phyloP scores from a whole-genome alignment of 148 eudicot genomes.

The Nepenthes mirabilis region DNA sequence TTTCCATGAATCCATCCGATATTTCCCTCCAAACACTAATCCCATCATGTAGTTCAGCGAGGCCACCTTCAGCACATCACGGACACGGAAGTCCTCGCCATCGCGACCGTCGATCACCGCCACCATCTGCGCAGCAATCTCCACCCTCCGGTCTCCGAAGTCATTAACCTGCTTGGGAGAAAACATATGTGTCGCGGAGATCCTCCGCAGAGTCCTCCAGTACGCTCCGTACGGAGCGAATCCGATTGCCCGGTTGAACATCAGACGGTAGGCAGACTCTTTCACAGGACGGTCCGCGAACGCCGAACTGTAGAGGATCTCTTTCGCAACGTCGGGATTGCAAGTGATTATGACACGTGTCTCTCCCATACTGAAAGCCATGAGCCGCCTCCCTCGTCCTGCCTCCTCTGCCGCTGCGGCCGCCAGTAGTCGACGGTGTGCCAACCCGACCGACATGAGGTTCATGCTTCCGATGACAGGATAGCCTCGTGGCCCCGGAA shows the following conservation, averaged over 20 bases:
- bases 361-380: slow-evolving; percentile 60
- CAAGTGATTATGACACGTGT: slow-evolving; percentile 51
- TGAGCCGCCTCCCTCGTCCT: slow-evolving; percentile 26
- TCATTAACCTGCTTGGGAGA: slow-evolving; percentile 28
- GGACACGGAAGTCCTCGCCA: slow-evolving; percentile 10
- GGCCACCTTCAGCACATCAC: slow-evolving; percentile 37
- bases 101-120: slow-evolving; percentile 7
- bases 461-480: slow-evolving; percentile 52
- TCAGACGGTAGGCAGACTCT: slow-evolving; percentile 50
- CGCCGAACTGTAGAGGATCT: slow-evolving; percentile 27
- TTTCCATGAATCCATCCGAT: slow-evolving; percentile 3
- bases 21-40: slow-evolving; percentile 45
- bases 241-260: slow-evolving; percentile 72
- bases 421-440: slow-evolving; percentile 27
- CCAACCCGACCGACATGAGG: slow-evolving; percentile 35
- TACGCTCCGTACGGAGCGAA: slow-evolving; percentile 61
- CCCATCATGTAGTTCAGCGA: slow-evolving; percentile 61
- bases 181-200: slow-evolving; percentile 49
- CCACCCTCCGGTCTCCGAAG: slow-evolving; percentile 20
- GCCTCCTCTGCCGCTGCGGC: slow-evolving; percentile 26
- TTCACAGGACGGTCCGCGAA: slow-evolving; percentile 60
- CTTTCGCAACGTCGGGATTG: slow-evolving; percentile 47
- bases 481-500: slow-evolving; percentile 50
- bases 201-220: slow-evolving; percentile 49
- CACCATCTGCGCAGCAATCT: slow-evolving; percentile 22